Conservation (phyloP, 495 filamentous ascomycete species). For the Pyronema omphalodes region DNA sequence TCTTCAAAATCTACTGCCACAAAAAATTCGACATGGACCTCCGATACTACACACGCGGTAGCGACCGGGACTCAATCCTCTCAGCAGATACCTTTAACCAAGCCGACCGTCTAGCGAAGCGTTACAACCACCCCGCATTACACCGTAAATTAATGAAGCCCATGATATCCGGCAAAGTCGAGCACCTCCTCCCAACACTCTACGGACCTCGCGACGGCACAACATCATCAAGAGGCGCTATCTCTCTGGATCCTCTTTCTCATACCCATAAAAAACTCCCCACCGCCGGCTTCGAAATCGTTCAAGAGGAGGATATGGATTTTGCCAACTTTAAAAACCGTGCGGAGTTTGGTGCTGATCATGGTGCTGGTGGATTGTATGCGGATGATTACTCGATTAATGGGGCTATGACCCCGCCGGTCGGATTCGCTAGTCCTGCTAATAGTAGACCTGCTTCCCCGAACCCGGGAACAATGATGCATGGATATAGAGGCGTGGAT, state of each 20-base stretch:
- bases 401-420: constrained; percentile 18
- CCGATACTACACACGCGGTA: constrained; percentile 45
- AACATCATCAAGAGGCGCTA: constrained; percentile 29
- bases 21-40: constrained; percentile 56
- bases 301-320: constrained; percentile 76
- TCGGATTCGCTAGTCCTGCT: constrained; percentile 16
- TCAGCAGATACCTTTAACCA: constrained; percentile 25
- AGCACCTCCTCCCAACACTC: constrained; percentile 59
- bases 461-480: constrained; percentile 1
- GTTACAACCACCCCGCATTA: constrained; percentile 82
- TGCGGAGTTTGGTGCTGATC: constrained; percentile 70
- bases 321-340: constrained; percentile 83
- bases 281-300: constrained; percentile 60
- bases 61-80: constrained; percentile 16
- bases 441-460: constrained; percentile 18
- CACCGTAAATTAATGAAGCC: constrained; percentile 78
- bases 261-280: constrained; percentile 48
- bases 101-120: constrained; percentile 53
- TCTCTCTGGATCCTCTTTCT: constrained; percentile 67
- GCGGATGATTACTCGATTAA: constrained; percentile 20
- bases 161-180: constrained; percentile 85
- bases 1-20: constrained; percentile 75
- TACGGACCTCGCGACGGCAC: constrained; percentile 43
- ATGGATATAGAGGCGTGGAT: constrained; percentile 7
- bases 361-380: constrained; percentile 44